These are phyloP conservation scores for Globisporangium orthogonon DNA, from an alignment of 352 stramenopile species.

Conservation along the genomic window DNA sequence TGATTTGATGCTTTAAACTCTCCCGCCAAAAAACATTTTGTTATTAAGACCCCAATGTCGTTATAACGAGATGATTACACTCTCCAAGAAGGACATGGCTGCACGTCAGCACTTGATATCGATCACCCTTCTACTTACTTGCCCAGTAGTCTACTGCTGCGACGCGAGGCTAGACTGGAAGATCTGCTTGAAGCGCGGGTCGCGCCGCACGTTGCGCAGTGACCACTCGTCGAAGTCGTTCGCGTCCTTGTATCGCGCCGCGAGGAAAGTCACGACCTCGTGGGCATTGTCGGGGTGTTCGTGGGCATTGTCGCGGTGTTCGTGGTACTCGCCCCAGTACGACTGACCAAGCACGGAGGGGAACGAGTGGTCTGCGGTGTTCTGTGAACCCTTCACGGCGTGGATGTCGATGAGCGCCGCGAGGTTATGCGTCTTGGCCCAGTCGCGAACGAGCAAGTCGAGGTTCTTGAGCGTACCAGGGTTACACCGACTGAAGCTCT, in stretches of 20 bases:
- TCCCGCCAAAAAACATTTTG: too few species aligned
- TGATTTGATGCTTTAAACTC: too few species aligned
- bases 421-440: slow-evolving; percentile 45
- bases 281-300: slow-evolving; percentile 53
- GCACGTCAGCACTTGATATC: too few species aligned
- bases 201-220: slow-evolving; percentile 43
- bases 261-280: slow-evolving; percentile 40
- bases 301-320: slow-evolving; percentile 45
- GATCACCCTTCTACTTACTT: too few species aligned
- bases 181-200: slow-evolving; percentile 18
- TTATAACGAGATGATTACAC: too few species aligned
- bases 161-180: too few species aligned
- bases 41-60: too few species aligned
- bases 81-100: too few species aligned
- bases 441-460: slow-evolving; percentile 31
- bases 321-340: slow-evolving; percentile 36
- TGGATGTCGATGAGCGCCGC: slow-evolving; percentile 53
- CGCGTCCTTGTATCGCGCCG: slow-evolving; percentile 56
- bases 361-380: slow-evolving; percentile 62
- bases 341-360: slow-evolving; percentile 30
- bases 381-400: slow-evolving; percentile 68
- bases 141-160: too few species aligned
- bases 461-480: slow-evolving; percentile 41
- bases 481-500: too few species aligned
- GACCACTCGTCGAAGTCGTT: slow-evolving; percentile 55